Conservation (phyloP, 2,329 filamentous ascomycete species). For the Kalmusia sp. region DNA sequence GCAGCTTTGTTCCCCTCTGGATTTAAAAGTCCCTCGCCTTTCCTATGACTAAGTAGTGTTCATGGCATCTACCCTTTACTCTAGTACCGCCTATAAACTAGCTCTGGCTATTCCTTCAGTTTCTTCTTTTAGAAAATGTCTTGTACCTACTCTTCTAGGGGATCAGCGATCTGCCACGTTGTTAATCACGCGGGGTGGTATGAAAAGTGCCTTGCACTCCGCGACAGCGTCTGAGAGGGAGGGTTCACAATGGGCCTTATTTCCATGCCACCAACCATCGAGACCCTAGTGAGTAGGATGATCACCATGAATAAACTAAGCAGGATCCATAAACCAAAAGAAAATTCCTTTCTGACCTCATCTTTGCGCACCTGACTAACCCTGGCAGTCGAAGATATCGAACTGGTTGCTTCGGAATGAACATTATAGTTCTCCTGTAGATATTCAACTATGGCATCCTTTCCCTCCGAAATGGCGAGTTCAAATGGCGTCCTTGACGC, state of each 20-base stretch:
- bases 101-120: not conserved
- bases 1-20: not conserved
- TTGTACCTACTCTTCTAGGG: not conserved
- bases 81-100: not conserved
- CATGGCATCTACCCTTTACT: not conserved
- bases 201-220: conserved; percentile 1
- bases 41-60: not conserved
- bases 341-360: too few relatives aligned
- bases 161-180: not conserved
- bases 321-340: too few relatives aligned
- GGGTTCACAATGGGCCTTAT: too few relatives aligned
- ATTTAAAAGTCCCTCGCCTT: not conserved
- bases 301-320: too few relatives aligned
- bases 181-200: conserved; percentile 14
- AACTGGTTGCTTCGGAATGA: too few relatives aligned
- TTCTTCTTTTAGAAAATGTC: not conserved
- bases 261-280: too few relatives aligned
- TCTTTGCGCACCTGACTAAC: too few relatives aligned
- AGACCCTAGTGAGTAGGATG: too few relatives aligned
- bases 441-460: not conserved
- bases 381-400: too few relatives aligned
- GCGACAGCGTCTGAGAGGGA: not conserved
- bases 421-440: not conserved
- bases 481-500: not conserved
- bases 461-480: not conserved